Conservation (phyloP, 208 protist species). For the Phytomonas sp. region DNA sequence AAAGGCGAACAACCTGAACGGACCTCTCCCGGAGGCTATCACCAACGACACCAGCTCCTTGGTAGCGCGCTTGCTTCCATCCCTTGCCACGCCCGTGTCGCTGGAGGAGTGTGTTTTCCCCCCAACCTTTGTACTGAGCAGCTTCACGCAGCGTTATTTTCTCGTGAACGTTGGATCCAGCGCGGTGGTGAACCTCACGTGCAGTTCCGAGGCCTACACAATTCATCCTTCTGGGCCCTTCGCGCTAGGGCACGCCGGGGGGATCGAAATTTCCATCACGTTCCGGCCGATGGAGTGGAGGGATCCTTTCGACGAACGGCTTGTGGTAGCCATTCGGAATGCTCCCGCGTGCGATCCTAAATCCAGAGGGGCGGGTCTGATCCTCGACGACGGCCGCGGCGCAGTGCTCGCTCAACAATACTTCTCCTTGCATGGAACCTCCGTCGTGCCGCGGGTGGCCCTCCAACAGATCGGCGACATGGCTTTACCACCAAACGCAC, state of each 20-base stretch:
- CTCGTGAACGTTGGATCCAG: constrained; percentile 77
- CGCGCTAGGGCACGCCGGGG: constrained; percentile 27
- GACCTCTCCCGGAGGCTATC: background rate
- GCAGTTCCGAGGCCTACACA: background rate
- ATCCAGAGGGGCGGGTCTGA: constrained; percentile 28
- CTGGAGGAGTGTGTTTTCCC: constrained; percentile 24
- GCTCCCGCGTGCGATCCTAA: background rate
- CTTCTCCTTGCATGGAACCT: constrained; percentile 43
- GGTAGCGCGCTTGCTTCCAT: background rate
- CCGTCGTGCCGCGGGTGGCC: constrained; percentile 57
- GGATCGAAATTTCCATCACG: constrained; percentile 32
- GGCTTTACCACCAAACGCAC: constrained; percentile 18
- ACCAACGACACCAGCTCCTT: background rate
- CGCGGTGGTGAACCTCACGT: constrained; percentile 35
- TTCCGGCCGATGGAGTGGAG: constrained; percentile 51
- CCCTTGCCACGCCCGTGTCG: background rate
- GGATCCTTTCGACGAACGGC: constrained; percentile 29
- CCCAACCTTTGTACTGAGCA: constrained; percentile 48
- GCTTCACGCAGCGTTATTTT: constrained; percentile 25
- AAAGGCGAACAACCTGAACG: background rate
- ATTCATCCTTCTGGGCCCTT: constrained; percentile 8
- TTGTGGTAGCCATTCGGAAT: constrained; percentile 12
- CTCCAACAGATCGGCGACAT: constrained; percentile 43
- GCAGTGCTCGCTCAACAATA: constrained; percentile 44
- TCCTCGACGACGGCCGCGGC: constrained; percentile 15